Base-by-base conservation (phyloP, 805 yeast genomes). In the Monosporozyma siamensis region DNA sequence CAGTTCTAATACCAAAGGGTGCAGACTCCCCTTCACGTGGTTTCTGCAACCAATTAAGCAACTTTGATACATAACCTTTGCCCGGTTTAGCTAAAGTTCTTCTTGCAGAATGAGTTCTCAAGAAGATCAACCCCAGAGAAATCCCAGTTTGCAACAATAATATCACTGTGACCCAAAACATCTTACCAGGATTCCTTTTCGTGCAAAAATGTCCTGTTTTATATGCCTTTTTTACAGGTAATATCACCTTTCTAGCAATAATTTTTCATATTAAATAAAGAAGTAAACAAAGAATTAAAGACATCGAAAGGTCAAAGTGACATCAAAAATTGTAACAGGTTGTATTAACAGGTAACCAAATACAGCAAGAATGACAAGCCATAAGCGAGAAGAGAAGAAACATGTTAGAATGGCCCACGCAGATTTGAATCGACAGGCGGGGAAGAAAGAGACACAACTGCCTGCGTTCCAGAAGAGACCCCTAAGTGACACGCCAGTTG, bases 11-110 rank as follows among this genome's bases (percentile, higher is more conserved):
- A 18, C 35, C 14, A 32, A 32, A 32, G 7, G 35, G 23, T 20
- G 55, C 50, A 29, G 51, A 54, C 29, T 51, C 41, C 41, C 50
- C 20, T 22, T 25, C 18, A 9, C 6, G 10, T 18, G 12, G 23
- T n/a, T 12, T 21, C 15, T 7, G 23, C 4, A 31, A 24, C 22
- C 15, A 45, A 11, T 15, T 34, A 14, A 4, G 37, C 21, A 21
- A 37, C 8, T 26, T 25, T 24, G 21, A 6, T 6, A 11, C 31
- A 12, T 18, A 37, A 9, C 32, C 39, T 18, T 26, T 11, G 6
- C 15, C 25, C 4, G 43, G 20, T 2, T 38, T 34, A 24, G 34
- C 17, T 5, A 47, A 18, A 2, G 47, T 22, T 32, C 34, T 39
- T 18, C 30, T 42, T 4, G 35, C 38, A 11, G 47, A 47, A 18